Evolutionary conservation across 2,329 filamentous ascomycete species (phyloP).

Genomic region (Aspergillus niger): DNA sequence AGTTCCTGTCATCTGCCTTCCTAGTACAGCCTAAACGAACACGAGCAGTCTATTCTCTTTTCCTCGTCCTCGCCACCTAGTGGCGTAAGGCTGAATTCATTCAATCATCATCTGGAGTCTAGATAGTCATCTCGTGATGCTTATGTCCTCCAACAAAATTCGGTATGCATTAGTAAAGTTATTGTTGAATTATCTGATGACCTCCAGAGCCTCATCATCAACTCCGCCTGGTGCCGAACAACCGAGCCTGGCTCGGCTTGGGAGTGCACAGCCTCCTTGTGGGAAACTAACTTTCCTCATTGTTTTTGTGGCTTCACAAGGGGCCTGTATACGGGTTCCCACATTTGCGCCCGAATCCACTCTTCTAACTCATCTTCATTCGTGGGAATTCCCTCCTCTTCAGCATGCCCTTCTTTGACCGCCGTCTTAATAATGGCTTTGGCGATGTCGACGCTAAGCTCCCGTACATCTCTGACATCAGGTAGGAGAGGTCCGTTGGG

Average conservation of each 20-base stretch:
- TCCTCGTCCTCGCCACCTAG: too few relatives aligned
- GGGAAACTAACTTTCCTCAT: not conserved
- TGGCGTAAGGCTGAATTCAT: too few relatives aligned
- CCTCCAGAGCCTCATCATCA: too few relatives aligned
- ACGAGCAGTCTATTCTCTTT: too few relatives aligned
- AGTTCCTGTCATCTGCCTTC: too few relatives aligned
- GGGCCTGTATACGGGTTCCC: conserved; percentile 40
- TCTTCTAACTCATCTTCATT: conserved; percentile 38
- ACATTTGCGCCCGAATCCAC: conserved; percentile 48
- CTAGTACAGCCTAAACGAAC: too few relatives aligned
- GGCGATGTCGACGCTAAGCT: conserved; percentile 77
- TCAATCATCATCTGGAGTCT: too few relatives aligned
- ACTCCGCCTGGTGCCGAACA: too few relatives aligned
- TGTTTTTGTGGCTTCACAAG: not conserved
- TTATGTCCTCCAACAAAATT: too few relatives aligned
- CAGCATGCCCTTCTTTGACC: conserved; percentile 67
- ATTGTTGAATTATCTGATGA: too few relatives aligned
- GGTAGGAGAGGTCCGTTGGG: conserved; percentile 69
- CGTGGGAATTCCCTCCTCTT: conserved; percentile 64
- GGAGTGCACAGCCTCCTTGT: not conserved
- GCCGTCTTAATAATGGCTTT: conserved; percentile 72
- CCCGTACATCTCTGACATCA: conserved; percentile 71
- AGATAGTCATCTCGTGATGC: too few relatives aligned
- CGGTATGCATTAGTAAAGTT: too few relatives aligned
- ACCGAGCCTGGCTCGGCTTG: not conserved